These are phyloP conservation scores for Metschnikowia similis DNA, from an alignment of 805 yeast genomes.

Conservation along the genomic window DNA sequence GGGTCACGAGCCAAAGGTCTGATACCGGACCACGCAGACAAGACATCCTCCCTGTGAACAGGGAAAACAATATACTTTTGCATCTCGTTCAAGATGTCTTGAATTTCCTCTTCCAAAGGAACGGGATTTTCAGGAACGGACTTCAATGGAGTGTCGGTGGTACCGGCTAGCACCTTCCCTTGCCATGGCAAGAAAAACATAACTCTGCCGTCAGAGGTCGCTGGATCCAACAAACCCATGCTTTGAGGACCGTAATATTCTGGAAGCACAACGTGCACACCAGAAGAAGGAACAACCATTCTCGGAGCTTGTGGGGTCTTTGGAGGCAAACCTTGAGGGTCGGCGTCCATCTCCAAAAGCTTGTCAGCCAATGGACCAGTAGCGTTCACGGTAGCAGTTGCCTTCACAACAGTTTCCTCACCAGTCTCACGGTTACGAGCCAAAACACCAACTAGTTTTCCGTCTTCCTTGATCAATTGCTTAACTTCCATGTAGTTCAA, in stretches of 20 bases:
- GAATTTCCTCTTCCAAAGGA: slow-evolving; percentile 84
- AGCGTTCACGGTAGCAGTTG: slow-evolving; percentile 81
- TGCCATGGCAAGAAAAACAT: slow-evolving; percentile 98
- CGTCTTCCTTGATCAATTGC: slow-evolving; percentile 64
- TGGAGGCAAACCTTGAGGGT: slow-evolving; percentile 62
- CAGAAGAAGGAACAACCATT: slow-evolving; percentile 92
- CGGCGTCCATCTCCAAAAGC: slow-evolving; percentile 80
- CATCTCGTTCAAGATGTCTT: slow-evolving; percentile 80
- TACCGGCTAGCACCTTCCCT: slow-evolving; percentile 93
- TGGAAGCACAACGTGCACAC: slow-evolving; percentile 89
- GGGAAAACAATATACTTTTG: slow-evolving; percentile 88
- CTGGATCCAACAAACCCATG: slow-evolving; percentile 86
- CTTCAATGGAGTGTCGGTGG: slow-evolving; percentile 85
- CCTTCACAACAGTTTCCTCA: slow-evolving; percentile 53
- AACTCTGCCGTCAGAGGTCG: slow-evolving; percentile 92
- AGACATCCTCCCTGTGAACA: slow-evolving; percentile 83
- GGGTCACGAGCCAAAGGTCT: slow-evolving; percentile 92
- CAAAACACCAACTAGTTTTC: slow-evolving; percentile 67
- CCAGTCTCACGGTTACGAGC: slow-evolving; percentile 72
- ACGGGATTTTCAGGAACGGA: slow-evolving; percentile 70
- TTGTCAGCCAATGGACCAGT: slow-evolving; percentile 92
- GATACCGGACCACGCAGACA: slow-evolving; percentile 96
- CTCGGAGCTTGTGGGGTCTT: slow-evolving; percentile 47
- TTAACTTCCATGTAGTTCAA: slow-evolving; percentile 82
- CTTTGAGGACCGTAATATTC: slow-evolving; percentile 86